These are phyloP conservation scores for Flueggea neowawraea DNA, from an alignment of 441 rosid species.

Conservation along the genomic window DNA sequence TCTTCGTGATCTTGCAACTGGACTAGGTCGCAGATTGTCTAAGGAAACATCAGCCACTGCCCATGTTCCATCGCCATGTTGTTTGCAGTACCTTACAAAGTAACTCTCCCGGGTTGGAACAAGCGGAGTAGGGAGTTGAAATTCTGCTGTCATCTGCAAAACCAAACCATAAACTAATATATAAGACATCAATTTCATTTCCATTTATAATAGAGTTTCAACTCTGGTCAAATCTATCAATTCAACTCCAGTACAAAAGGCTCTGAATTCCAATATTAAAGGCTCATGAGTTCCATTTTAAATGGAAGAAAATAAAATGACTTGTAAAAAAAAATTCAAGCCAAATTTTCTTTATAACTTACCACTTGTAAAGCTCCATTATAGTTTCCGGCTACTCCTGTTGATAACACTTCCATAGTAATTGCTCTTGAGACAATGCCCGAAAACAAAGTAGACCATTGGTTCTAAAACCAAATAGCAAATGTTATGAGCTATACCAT, in stretches of 20 bases:
- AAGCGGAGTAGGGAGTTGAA: slow-evolving; percentile 70
- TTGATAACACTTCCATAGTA: slow-evolving; percentile 57
- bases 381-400: slow-evolving; percentile 64
- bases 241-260: too few relatives aligned
- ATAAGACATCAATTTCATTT: too few relatives aligned
- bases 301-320: too few relatives aligned
- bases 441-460: slow-evolving; percentile 72
- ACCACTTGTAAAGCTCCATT: slow-evolving; percentile 83
- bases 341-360: background rate
- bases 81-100: slow-evolving; percentile 68
- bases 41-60: slow-evolving; percentile 93
- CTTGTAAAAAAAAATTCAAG: too few relatives aligned
- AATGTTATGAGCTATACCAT: background rate
- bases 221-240: too few relatives aligned
- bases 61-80: slow-evolving; percentile 79
- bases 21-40: slow-evolving; percentile 65
- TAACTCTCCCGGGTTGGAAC: slow-evolving; percentile 74
- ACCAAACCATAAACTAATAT: background rate
- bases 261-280: too few relatives aligned
- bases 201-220: too few relatives aligned
- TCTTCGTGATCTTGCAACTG: slow-evolving; percentile 45
- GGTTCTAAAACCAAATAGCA: slow-evolving; percentile 40
- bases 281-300: too few relatives aligned
- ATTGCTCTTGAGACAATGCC: slow-evolving; percentile 72
- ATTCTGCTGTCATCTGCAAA: slow-evolving; percentile 76